Evolutionary conservation across 345 rosid genomes (phyloP), one percentile per base, ranked within the genome.

Genomic region (Populus alba): DNA sequence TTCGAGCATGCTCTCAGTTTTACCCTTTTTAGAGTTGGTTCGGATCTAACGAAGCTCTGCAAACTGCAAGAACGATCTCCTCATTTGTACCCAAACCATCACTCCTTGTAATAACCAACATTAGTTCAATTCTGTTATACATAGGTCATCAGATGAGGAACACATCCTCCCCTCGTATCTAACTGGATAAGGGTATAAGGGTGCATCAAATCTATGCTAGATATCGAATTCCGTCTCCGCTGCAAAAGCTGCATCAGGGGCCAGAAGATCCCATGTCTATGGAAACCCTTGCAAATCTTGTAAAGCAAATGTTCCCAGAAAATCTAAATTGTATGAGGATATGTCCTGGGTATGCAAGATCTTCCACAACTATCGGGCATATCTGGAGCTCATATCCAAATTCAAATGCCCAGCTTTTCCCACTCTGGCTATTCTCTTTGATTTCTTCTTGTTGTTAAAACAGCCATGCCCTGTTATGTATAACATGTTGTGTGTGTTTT

Each of bases 181-280:
- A 20, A 18, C 59, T 7, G 43, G 55, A 7, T 6, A 27, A 43
- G 16, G 69, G 39, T 12, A 7, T 6, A 27, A 43, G 16, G 69
- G 39, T 12, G 61, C 63, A 27, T 79, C 49, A 82, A 39, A 81
- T 74, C 75, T 63, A 0, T 83, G 80, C 85, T 71, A 4, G 88
- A 81, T 45, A 83, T 27, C 5, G 86, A 68, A 7, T 72, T 81
- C 59, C 86, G 81, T 67, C 47, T 80, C 35, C 83, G 85, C 74
- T 87, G 92, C 68, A 86, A 68, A 77, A 91, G 85, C 57, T 91
- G 91, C 91, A 88, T 88, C 76, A 90, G 77, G 3, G 95, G 93
- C 95, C 95, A 90, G 82, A 91, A 91, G 27, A 91, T 91, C 70
- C 90, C 91, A 38, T 81, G 80, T 62, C 92, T 84, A 55, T 90